A percentile compares a stretch with the other conserved stretches of the same genome.
Conservation (phyloP, 441 rosid genomes). For the Macaranga tanarius region DNA sequence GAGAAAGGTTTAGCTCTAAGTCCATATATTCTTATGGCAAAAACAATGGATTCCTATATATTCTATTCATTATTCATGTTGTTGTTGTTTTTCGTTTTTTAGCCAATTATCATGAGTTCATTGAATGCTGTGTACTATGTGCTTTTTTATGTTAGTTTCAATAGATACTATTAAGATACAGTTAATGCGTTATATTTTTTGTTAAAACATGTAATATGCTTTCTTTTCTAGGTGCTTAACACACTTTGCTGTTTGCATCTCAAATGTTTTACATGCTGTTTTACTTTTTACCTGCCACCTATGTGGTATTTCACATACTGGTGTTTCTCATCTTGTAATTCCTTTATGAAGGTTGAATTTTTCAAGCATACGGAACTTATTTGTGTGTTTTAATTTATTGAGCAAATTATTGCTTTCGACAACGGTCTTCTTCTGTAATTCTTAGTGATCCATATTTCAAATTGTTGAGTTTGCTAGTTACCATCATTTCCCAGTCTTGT, state of each 20-base stretch:
- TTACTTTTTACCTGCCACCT: background rate
- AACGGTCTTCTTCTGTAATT: background rate
- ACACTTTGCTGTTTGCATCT: background rate
- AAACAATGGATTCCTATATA: background rate
- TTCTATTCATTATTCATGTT: background rate
- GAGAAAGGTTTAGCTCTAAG: conserved; percentile 59
- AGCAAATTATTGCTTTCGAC: background rate
- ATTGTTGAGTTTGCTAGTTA: background rate
- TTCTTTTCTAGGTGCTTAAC: background rate
- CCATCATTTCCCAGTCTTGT: background rate
- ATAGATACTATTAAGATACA: background rate
- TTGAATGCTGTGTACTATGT: background rate
- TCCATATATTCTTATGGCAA: background rate
- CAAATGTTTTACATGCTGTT: background rate
- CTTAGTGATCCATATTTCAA: background rate
- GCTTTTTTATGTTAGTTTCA: background rate
- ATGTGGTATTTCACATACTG: background rate
- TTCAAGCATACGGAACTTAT: background rate
- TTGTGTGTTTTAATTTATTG: background rate
- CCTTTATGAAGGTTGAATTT: background rate
- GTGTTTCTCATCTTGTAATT: background rate
- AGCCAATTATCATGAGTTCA: background rate
- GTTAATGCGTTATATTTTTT: background rate
- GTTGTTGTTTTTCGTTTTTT: background rate
- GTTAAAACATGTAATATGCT: background rate